Evolutionary conservation across 805 yeast genomes (phyloP).

Genomic region (Monosporozyma aquatica): DNA sequence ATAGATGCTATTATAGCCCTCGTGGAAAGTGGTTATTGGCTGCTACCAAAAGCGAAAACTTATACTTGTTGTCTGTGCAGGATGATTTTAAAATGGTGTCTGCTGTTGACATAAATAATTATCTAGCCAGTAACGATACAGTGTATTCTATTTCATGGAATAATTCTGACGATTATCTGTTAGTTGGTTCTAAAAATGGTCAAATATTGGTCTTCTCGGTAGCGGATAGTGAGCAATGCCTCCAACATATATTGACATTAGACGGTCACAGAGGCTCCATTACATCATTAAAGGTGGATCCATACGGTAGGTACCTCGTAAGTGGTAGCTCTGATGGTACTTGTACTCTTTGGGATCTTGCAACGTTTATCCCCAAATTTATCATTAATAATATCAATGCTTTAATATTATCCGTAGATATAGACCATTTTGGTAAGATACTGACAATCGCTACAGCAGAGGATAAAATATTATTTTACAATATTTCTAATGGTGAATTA

Average conservation of each 20-base stretch:
- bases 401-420: slow-evolving; percentile 15
- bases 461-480: slow-evolving; percentile 14
- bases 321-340: slow-evolving; percentile 38
- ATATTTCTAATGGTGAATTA: slow-evolving; percentile 9
- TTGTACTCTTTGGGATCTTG: slow-evolving; percentile 20
- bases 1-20: slow-evolving; percentile 32
- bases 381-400: slow-evolving; percentile 14
- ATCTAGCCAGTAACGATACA: slow-evolving; percentile 17
- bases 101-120: slow-evolving; percentile 4
- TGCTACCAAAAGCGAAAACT: slow-evolving; percentile 32
- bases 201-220: slow-evolving; percentile 20
- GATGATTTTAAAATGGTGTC: slow-evolving; percentile 25
- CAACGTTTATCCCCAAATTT: slow-evolving; percentile 12
- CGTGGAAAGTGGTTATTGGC: slow-evolving; percentile 41
- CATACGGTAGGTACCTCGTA: slow-evolving; percentile 41
- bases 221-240: slow-evolving; percentile 10
- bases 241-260: slow-evolving; percentile 21
- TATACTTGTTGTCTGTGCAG: not conserved
- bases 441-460: slow-evolving; percentile 17
- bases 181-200: slow-evolving; percentile 44
- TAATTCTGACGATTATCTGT: slow-evolving; percentile 32
- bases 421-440: slow-evolving; percentile 19
- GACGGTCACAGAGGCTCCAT: slow-evolving; percentile 45
- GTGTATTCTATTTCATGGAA: slow-evolving; percentile 28
- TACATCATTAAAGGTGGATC: slow-evolving; percentile 41